Base-by-base conservation (phyloP, 208 protist species). In the Acanthamoeba quina region DNA sequence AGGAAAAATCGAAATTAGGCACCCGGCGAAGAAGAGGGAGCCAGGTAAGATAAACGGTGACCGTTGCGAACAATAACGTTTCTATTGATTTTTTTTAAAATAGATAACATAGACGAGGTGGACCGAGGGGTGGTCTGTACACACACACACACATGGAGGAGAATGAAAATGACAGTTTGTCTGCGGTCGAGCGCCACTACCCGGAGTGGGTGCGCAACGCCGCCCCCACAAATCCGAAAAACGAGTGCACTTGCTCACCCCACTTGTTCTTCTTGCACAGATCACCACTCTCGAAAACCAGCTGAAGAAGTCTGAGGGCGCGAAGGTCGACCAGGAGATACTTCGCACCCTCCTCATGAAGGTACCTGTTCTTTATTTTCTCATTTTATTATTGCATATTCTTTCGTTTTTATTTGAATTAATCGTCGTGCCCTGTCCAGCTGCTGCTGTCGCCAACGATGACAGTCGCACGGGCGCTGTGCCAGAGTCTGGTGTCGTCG, bases 401-500 rank as follows among this genome's bases (percentile, higher is more conserved):
- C 66, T 74, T 74, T 74, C 34, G 9, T 10, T 74, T 21, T 74
- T 9, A 41, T 74, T 74, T 9, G 31, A 13, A 15, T 9, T 41
- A 41, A 74, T 21, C n/a, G 34, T 0, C 17, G 10, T n/a, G 10
- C 29, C 82, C 5, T 17, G 6, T 49, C 3, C 82, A 89, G 82
- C 52, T 89, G 37, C 82, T 89, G 49, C 31, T 89, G 5, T 52
- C 54, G 54, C 82, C 82, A 19, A 37, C 49, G 49, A 64, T 89
- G 82, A 49, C 52, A 29, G 82, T 89, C 15, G 54, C 82, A 7
- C 49, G 82, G 6, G 82, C 82, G 49, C 82, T 89, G 44, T 89
- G 82, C 24, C 17, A 89, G 31, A 66, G 82, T 21, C 31, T 89
- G 9, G 37, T 64, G 29, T 89, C 82, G 19, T 68, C 54, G n/a